Conservation (phyloP, 768 basidiomycete species). For the Pleurotus djamor region DNA sequence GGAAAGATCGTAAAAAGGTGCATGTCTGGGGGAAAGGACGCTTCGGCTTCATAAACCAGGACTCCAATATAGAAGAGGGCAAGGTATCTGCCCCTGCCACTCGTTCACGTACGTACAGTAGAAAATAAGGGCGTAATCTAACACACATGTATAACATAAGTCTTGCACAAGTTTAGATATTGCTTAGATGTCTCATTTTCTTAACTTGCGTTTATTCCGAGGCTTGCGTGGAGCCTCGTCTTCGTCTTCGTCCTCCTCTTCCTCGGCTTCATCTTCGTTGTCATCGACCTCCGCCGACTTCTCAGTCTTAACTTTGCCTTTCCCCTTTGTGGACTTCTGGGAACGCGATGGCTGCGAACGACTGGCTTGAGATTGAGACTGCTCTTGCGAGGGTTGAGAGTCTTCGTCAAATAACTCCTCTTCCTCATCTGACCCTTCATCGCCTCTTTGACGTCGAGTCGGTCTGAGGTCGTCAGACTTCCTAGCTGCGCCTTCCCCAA, state of each 20-base stretch:
- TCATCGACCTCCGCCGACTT: slow-evolving; percentile 22
- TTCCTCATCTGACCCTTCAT: slow-evolving; percentile 40
- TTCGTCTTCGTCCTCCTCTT: slow-evolving; percentile 18
- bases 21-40: slow-evolving; percentile 85
- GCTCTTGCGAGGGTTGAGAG: slow-evolving; percentile 14
- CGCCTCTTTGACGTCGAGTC: slow-evolving; percentile 26
- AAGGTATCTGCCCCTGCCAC: slow-evolving; percentile 28
- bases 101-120: slow-evolving; percentile 12
- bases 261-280: slow-evolving; percentile 24
- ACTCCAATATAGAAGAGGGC: slow-evolving; percentile 36
- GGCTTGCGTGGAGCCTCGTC: slow-evolving; percentile 14
- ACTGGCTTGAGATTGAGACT: too few species aligned
- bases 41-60: slow-evolving; percentile 77
- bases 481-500: slow-evolving; percentile 71
- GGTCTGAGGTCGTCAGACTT: slow-evolving; percentile 51
- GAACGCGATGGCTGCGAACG: slow-evolving; percentile 17
- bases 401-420: slow-evolving; percentile 41
- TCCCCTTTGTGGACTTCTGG: slow-evolving; percentile 27
- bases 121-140: slow-evolving; percentile 10
- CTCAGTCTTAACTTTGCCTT: slow-evolving; percentile 20
- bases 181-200: slow-evolving; percentile 8
- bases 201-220: slow-evolving; percentile 2
- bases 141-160: neutral
- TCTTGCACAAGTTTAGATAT: neutral
- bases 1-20: slow-evolving; percentile 54